Evolutionary conservation across 495 filamentous ascomycete species (phyloP), one percentile per base, ranked within the genome.

Genomic region (Monascus purpureus): DNA sequence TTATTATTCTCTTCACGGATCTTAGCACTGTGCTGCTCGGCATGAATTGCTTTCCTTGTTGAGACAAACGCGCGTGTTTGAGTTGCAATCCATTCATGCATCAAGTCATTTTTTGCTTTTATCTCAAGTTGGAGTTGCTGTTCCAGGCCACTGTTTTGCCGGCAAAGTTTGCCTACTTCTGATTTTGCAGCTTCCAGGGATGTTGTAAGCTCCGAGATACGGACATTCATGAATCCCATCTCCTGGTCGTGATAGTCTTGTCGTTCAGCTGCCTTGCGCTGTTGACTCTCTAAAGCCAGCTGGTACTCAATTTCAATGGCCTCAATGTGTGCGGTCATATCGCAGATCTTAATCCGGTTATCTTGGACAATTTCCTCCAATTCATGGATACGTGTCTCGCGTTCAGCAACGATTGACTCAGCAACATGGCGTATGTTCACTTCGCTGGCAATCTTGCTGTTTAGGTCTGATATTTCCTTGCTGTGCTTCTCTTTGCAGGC

Each of bases 211-310:
- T 57, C 46, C 2, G 53, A 53, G 33, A 61, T 44, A 11, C 46
- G 55, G 25, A 57, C 55, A 29, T 64, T 66, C 31, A 66, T 41
- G 9, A 28, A 36, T 0, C 58, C 58, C 0, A 48, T 42, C 13
- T 69, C 64, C 34, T 59, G 61, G 31, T 69, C 63, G 6, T 61
- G 49, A 7, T 53, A 43, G 25, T 52, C 50, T 8, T 38, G 37
- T 8, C 60, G 41, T 25, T 57, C 45, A 8, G 41, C 45, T 2
- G 46, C 28, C 8, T 49, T 42, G 14, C 56, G 42, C 26, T 63
- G 52, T 6, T 58, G 36, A 8, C 12, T 11, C 12, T 49, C 39
- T 4, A 53, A 17, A 1, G 45, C 44, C 29, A 29, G 25, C 12
- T 45, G 28, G 14, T 46, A 45, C 13, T 59, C 58, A 13, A 47